Evolutionary conservation across 2,329 filamentous ascomycete species (phyloP).

Genomic region (Penicillium sp.): DNA sequence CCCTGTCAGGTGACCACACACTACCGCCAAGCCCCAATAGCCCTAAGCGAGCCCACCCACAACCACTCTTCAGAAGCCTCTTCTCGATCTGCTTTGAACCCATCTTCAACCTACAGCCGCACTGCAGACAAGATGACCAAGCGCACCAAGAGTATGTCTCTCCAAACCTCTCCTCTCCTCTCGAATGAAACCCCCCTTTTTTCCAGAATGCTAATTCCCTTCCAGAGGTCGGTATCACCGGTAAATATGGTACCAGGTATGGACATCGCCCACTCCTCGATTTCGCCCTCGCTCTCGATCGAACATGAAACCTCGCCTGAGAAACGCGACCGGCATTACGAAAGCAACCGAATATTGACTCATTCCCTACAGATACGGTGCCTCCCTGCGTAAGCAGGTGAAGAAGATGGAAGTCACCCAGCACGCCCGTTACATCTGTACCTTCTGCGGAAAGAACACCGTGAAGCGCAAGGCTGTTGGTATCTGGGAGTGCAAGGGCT

Average conservation of each 20-base stretch:
- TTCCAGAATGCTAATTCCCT: conserved; percentile 29
- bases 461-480: conserved; percentile 89
- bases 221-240: conserved; percentile 89
- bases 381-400: conserved; percentile 97
- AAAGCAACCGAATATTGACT: conserved; percentile 22
- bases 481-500: conserved; percentile 96
- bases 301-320: conserved; percentile 9
- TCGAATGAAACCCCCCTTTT: neutral
- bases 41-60: conserved; percentile 44
- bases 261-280: conserved; percentile 39
- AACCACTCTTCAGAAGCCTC: conserved; percentile 34
- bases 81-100: conserved; percentile 35
- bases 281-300: conserved; percentile 11
- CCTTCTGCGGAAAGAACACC: conserved; percentile 96
- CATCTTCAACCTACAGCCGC: conserved; percentile 39
- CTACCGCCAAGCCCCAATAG: conserved; percentile 26
- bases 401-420: conserved; percentile 99
- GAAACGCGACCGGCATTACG: conserved; percentile 10
- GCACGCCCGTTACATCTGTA: conserved; percentile 96
- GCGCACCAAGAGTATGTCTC: conserved; percentile 74
- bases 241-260: conserved; percentile 97
- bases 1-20: conserved; percentile 30
- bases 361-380: conserved; percentile 74
- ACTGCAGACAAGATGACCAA: conserved; percentile 76
- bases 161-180: neutral